Evolutionary conservation across 768 basidiomycete species (phyloP).

Genomic region (Pulveroboletus sp.): DNA sequence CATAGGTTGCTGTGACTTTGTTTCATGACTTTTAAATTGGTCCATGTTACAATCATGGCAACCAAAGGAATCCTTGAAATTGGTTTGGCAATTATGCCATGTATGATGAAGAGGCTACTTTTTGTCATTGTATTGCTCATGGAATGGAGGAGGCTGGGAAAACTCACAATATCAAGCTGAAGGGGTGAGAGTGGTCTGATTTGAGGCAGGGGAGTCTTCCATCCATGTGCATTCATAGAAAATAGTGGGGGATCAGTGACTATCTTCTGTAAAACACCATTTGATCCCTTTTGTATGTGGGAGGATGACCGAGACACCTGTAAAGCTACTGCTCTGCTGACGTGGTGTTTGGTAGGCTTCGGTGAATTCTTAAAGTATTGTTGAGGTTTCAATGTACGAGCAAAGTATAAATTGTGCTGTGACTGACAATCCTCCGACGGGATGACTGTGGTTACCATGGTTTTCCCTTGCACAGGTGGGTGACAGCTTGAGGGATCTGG

Average conservation of each 20-base stretch:
- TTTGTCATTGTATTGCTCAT: constrained; percentile 11
- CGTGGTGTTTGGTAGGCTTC: constrained; percentile 9
- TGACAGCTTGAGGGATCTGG: not conserved
- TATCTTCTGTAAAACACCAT: constrained; percentile 6
- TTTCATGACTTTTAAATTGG: not conserved
- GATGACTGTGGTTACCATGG: no score
- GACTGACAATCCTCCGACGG: no score
- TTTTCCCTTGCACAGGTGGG: not conserved
- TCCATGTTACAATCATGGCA: not conserved
- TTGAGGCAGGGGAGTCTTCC: constrained; percentile 17
- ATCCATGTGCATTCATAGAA: not conserved
- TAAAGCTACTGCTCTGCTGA: not conserved
- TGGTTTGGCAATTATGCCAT: constrained; percentile 25
- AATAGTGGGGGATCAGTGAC: not conserved
- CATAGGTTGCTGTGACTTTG: constrained; percentile 6
- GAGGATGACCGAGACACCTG: not conserved
- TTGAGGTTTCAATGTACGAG: not conserved
- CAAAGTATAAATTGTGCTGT: no score
- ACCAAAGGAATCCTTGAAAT: constrained; percentile 11
- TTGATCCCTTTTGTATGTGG: not conserved
- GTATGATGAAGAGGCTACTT: constrained; percentile 28
- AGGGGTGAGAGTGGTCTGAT: constrained; percentile 26
- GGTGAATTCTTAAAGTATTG: not conserved
- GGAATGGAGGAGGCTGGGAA: not conserved
- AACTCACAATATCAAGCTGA: constrained; percentile 25